Evolutionary conservation across 768 basidiomycete genomes (phyloP).

Genomic region (Lactifluus piperatus): DNA sequence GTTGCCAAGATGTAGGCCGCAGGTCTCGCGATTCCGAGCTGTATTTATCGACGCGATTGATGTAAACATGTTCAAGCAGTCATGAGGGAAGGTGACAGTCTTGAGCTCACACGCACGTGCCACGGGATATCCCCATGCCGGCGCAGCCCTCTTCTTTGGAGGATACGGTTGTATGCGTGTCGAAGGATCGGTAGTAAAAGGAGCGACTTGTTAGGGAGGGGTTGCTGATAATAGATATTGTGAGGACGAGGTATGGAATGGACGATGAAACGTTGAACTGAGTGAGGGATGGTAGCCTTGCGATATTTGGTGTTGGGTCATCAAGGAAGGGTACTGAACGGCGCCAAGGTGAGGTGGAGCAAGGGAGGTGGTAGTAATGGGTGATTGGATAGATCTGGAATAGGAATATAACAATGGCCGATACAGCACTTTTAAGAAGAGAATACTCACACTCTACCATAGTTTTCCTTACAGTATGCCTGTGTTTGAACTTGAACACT

Average conservation of each 20-base stretch:
- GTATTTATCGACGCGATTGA: slow-evolving; percentile 76
- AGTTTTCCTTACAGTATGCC: slow-evolving; percentile 32
- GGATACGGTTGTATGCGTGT: too few relatives aligned
- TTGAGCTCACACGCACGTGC: slow-evolving; percentile 46
- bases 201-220: slow-evolving; percentile 13
- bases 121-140: slow-evolving; percentile 26
- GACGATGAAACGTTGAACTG: slow-evolving; percentile 57
- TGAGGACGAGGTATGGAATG: slow-evolving; percentile 18
- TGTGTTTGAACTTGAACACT: slow-evolving; percentile 36
- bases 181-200: not conserved
- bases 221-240: slow-evolving; percentile 16
- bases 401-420: not conserved
- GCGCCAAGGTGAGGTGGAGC: slow-evolving; percentile 41
- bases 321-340: slow-evolving; percentile 59
- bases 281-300: slow-evolving; percentile 75
- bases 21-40: slow-evolving; percentile 71
- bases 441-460: slow-evolving; percentile 20
- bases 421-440: not conserved
- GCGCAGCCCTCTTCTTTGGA: too few relatives aligned
- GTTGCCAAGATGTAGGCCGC: slow-evolving; percentile 76
- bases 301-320: slow-evolving; percentile 68
- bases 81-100: slow-evolving; percentile 60
- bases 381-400: slow-evolving; percentile 27
- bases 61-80: slow-evolving; percentile 68
- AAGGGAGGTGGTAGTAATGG: slow-evolving; percentile 65